Evolutionary conservation across 768 basidiomycete species (phyloP).

Genomic region (Phlebiopsis gigantea): DNA sequence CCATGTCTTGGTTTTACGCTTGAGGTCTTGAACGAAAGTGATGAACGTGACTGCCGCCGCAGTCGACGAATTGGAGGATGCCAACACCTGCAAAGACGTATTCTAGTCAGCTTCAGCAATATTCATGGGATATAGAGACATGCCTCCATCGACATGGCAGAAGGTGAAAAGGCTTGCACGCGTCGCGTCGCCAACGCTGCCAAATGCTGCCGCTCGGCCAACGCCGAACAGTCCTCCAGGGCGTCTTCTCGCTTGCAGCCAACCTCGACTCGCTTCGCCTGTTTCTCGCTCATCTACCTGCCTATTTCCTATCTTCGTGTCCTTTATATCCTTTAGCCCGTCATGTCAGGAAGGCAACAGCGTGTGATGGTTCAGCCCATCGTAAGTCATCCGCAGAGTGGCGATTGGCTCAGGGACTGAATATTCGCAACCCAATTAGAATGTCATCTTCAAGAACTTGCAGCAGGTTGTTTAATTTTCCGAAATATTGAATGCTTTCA

Average conservation of each 20-base stretch:
- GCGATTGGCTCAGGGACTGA: slow-evolving; percentile 10
- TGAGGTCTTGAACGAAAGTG: slow-evolving; percentile 98
- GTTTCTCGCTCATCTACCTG: neutral
- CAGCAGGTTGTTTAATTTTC: slow-evolving; percentile 84
- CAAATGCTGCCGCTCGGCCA: slow-evolving; percentile 6
- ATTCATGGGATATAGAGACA: neutral
- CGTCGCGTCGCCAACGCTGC: slow-evolving; percentile 20
- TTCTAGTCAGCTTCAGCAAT: neutral
- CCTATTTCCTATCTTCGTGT: neutral
- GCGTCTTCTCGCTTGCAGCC: slow-evolving; percentile 11
- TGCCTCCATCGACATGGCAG: slow-evolving; percentile 30
- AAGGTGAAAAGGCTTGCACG: slow-evolving; percentile 17
- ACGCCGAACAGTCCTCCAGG: slow-evolving; percentile 6
- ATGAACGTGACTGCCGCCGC: slow-evolving; percentile 98
- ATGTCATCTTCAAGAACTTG: slow-evolving; percentile 97
- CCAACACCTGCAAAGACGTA: slow-evolving; percentile 32
- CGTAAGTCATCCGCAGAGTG: slow-evolving; percentile 48
- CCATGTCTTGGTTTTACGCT: slow-evolving; percentile 96
- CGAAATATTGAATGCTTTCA: slow-evolving; percentile 4
- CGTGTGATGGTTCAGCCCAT: slow-evolving; percentile 99
- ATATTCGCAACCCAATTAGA: slow-evolving; percentile 38
- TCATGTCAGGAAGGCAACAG: slow-evolving; percentile 89
- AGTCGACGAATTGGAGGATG: slow-evolving; percentile 85
- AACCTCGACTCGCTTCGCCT: slow-evolving; percentile 12
- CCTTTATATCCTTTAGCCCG: slow-evolving; percentile 22